phyloP scores from a whole-genome alignment of 208 protist species.

The Lotmaria passim region DNA sequence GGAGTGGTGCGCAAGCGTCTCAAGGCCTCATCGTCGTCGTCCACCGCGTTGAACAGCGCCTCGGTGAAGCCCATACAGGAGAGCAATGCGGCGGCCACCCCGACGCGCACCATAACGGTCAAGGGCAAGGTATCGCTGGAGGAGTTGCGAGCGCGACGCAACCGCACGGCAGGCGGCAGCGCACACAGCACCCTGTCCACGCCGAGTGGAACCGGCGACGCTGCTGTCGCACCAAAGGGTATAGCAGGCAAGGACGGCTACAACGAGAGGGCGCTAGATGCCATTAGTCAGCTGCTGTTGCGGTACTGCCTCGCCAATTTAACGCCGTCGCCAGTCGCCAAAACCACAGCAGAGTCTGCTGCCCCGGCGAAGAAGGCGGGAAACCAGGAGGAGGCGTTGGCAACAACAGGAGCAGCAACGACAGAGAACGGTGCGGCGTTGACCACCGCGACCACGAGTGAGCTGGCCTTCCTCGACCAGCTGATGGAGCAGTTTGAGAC shows the following conservation, averaged over 20 bases:
- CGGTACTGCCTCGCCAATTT: slow-evolving; percentile 45
- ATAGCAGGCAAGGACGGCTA: slow-evolving; percentile 13
- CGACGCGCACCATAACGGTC: slow-evolving; percentile 43
- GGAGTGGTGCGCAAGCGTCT: slow-evolving; percentile 33
- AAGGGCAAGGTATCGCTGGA: slow-evolving; percentile 42
- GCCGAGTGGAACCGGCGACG: not conserved
- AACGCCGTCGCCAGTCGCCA: not conserved
- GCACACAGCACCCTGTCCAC: not conserved
- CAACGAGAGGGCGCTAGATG: slow-evolving; percentile 46
- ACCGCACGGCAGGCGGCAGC: slow-evolving; percentile 29
- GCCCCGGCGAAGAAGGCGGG: no score
- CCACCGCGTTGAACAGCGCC: slow-evolving; percentile 9
- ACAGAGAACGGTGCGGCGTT: no score
- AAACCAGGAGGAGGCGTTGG: no score
- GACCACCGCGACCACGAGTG: slow-evolving; percentile 21
- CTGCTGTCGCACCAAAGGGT: not conserved
- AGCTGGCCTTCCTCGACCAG: slow-evolving; percentile 49
- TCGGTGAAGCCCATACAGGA: slow-evolving; percentile 25
- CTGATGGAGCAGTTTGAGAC: slow-evolving; percentile 44
- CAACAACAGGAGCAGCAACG: not conserved
- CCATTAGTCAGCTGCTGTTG: slow-evolving; percentile 59
- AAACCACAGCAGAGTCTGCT: slow-evolving; percentile 10
- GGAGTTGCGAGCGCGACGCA: slow-evolving; percentile 51
- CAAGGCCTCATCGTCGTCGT: slow-evolving; percentile 15
- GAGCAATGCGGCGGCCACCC: slow-evolving; percentile 22